Conservation (phyloP, 148 eudicot species). For the Dysphania ambrosioides region DNA sequence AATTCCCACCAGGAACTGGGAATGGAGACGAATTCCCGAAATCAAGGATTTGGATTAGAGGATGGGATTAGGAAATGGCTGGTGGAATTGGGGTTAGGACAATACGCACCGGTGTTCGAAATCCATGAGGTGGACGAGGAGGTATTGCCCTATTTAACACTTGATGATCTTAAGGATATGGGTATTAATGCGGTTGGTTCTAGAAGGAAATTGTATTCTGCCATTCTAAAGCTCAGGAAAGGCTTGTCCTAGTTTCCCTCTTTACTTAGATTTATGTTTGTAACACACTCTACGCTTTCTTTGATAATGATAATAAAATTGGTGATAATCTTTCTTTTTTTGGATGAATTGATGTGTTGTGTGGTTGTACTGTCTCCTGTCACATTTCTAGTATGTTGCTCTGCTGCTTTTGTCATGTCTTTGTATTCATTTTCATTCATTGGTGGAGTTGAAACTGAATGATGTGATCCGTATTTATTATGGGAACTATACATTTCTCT, state of each 20-base stretch:
- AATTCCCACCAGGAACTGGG: conserved; percentile 18
- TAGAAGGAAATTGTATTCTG: conserved; percentile 54
- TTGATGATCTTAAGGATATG: conserved; percentile 81
- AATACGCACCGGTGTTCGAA: conserved; percentile 59
- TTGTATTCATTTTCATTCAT: no score
- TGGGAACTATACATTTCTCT: neutral
- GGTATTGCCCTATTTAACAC: conserved; percentile 56
- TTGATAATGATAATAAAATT: neutral
- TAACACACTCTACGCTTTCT: conserved; percentile 7
- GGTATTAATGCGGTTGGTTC: conserved; percentile 74
- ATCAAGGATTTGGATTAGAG: conserved; percentile 21
- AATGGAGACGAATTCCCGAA: conserved; percentile 14
- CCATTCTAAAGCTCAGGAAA: conserved; percentile 55
- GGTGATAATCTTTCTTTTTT: no score
- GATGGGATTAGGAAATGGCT: conserved; percentile 60
- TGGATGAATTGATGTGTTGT: neutral
- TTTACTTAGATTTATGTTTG: no score
- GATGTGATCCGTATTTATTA: neutral
- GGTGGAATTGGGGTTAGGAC: conserved; percentile 45
- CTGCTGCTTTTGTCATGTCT: neutral
- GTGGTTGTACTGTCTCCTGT: conserved; percentile 4
- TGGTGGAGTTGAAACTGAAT: neutral
- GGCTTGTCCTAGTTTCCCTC: no score
- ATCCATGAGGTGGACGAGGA: conserved; percentile 83
- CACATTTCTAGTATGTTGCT: no score